Base-by-base conservation (phyloP, 805 yeast genomes). In the Metschnikowia rubicola region DNA sequence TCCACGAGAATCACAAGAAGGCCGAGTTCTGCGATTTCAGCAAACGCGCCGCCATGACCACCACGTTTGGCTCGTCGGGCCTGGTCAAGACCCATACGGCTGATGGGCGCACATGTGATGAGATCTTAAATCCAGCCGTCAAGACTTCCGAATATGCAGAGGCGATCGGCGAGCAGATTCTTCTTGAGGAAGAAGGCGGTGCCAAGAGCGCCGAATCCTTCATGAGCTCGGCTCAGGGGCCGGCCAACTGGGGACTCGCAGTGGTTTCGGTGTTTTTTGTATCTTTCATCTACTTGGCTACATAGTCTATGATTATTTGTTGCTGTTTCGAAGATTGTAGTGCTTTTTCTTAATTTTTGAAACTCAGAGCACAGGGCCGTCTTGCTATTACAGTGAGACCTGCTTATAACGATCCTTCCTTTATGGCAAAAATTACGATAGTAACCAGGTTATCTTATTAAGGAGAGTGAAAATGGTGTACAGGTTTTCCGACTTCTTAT, bases 101-200 rank as follows among this genome's bases (percentile, higher is more conserved):
- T 7, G 65, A 59, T 38, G 70, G 71, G 4, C 55, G 65, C 45
- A 56, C 59, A 11, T 66, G 70, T 13, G 47, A 28, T 8, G 48
- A 33, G 15, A 39, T 46, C n/a, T 41, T 50, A 42, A 37, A 31
- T 10, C 26, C 39, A 11, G 31, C 31, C 35, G 30, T 11, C 10
- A 19, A 37, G 30, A 10, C 26, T 2, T 34, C 26, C 21, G 30
- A 13, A 21, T 15, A 17, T 4, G 28, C 35, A n/a, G 37, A 31
- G 26, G 37, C 15, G 4, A 15, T 9, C 32, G 30, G 30, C 43
- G 46, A 46, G 32, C 32, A 10, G 29, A 15, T 21, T 13, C 19
- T 8, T 29, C 8, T 10, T 11, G 45, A 41, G 13, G 37, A 41
- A 30, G 41, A 41, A 8, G 41, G 38, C 10, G 37, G 37, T n/a